Evolutionary conservation across 2,329 filamentous ascomycete species (phyloP).

Genomic region (Arthrobotrys entomopaga): DNA sequence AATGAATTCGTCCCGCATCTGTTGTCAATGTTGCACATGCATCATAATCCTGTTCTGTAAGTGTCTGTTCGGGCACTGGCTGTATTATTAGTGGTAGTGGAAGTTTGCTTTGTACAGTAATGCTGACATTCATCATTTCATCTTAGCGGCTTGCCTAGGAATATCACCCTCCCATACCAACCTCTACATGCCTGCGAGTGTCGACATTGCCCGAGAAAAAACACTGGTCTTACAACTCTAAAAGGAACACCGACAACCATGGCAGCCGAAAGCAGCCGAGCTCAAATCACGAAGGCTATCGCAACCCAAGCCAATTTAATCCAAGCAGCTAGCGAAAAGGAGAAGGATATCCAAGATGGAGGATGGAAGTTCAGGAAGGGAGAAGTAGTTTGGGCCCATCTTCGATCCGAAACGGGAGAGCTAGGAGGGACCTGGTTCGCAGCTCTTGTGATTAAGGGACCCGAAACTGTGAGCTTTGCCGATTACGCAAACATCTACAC

Average conservation of each 20-base stretch:
- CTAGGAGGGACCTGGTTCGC: conserved; percentile 41
- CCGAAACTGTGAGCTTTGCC: conserved; percentile 27
- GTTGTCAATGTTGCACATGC: conserved; percentile 6
- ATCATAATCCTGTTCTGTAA: conserved; percentile 25
- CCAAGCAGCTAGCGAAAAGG: not conserved
- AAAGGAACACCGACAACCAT: conserved; percentile 1
- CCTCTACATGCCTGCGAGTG: conserved; percentile 27
- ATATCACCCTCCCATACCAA: conserved; percentile 11
- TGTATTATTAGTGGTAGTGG: not conserved
- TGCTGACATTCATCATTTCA: conserved; percentile 17
- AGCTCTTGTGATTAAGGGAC: conserved; percentile 6
- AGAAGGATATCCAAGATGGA: conserved; percentile 28
- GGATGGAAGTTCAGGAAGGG: conserved; percentile 41
- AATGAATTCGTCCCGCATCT: conserved; percentile 31
- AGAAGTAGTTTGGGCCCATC: conserved; percentile 37
- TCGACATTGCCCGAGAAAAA: conserved; percentile 21
- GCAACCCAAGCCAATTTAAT: not conserved
- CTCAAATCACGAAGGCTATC: not conserved
- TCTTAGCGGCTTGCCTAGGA: conserved; percentile 28
- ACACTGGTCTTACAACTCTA: not conserved
- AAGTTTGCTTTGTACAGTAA: not conserved
- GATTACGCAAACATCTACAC: conserved; percentile 39
- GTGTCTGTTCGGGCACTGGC: not conserved
- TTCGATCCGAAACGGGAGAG: conserved; percentile 6
- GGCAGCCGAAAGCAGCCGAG: not conserved